Conservation (phyloP, 2,329 filamentous ascomycete species). For the Sphaerulina vaccinii region DNA sequence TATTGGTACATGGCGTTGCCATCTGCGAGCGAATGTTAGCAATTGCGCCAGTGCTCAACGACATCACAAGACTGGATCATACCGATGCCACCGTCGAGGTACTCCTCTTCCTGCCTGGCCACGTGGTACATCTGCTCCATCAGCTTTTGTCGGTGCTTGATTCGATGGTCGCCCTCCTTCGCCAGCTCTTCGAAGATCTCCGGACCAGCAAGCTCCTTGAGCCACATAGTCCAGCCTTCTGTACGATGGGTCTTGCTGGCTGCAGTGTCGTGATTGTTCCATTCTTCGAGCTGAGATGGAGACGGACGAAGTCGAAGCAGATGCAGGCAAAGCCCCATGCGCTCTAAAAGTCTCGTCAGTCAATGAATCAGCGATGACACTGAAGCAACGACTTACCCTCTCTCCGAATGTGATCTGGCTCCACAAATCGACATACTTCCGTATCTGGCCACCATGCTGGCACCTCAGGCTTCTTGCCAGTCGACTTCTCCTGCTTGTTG, state of each 20-base stretch:
- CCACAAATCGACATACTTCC: slow-evolving; percentile 60
- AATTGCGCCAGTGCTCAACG: not conserved
- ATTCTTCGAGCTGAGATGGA: slow-evolving; percentile 29
- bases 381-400: slow-evolving; percentile 51
- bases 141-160: slow-evolving; percentile 18
- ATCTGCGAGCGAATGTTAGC: slow-evolving; percentile 21
- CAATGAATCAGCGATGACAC: not conserved
- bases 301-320: slow-evolving; percentile 33
- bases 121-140: slow-evolving; percentile 26
- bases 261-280: slow-evolving; percentile 29
- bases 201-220: slow-evolving; percentile 29
- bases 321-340: slow-evolving; percentile 33
- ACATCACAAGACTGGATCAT: not conserved
- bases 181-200: slow-evolving; percentile 32
- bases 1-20: slow-evolving; percentile 16
- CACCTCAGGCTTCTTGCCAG: slow-evolving; percentile 17
- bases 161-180: slow-evolving; percentile 18
- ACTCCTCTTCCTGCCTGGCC: slow-evolving; percentile 22
- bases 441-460: slow-evolving; percentile 40
- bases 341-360: slow-evolving; percentile 28
- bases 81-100: slow-evolving; percentile 19
- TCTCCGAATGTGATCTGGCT: slow-evolving; percentile 72
- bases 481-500: slow-evolving; percentile 57
- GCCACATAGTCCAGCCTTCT: slow-evolving; percentile 35
- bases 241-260: slow-evolving; percentile 27